These are phyloP conservation scores for Acephala macrosclerotiorum DNA, from an alignment of 2,329 filamentous ascomycete species.

Conservation along the genomic window DNA sequence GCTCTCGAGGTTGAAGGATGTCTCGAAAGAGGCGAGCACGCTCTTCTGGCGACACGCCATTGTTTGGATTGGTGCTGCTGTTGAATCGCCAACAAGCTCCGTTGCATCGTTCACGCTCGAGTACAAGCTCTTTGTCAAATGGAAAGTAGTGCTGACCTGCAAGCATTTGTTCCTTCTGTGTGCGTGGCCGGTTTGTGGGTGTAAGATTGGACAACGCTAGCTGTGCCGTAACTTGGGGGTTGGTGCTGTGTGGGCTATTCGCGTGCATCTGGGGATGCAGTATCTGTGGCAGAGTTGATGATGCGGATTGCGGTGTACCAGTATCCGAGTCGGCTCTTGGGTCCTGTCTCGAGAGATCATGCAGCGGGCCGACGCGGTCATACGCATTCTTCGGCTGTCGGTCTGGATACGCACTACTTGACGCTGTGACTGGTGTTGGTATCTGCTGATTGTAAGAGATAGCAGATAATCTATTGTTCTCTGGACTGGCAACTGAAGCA, in stretches of 20 bases:
- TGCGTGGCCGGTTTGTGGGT: conserved; percentile 48
- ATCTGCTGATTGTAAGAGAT: conserved; percentile 59
- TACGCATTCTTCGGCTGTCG: conserved; percentile 59
- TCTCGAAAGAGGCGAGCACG: conserved; percentile 74
- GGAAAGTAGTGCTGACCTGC: conserved; percentile 80
- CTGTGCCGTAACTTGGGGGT: conserved; percentile 42
- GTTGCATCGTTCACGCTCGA: conserved; percentile 86
- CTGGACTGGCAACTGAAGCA: conserved; percentile 63
- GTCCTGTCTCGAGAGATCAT: conserved; percentile 64
- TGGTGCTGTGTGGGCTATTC: conserved; percentile 40
- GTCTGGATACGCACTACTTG: conserved; percentile 45
- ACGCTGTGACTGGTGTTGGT: conserved; percentile 67
- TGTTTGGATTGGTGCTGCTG: conserved; percentile 77
- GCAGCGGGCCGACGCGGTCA: conserved; percentile 65
- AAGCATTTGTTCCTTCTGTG: conserved; percentile 92
- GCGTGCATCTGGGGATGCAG: conserved; percentile 41
- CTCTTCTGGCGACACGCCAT: conserved; percentile 73
- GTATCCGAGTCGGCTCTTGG: conserved; percentile 53
- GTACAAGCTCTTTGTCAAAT: conserved; percentile 77
- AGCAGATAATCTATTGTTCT: conserved; percentile 65
- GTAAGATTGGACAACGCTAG: conserved; percentile 44
- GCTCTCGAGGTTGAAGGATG: conserved; percentile 70
- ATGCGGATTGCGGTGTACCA: conserved; percentile 50
- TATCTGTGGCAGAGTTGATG: conserved; percentile 61
- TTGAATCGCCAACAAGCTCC: conserved; percentile 87